A percentile compares a stretch with the other conserved stretches of the same genome.
phyloP scores from a whole-genome alignment of 495 filamentous ascomycete species.

The Elasticomyces elasticus region DNA sequence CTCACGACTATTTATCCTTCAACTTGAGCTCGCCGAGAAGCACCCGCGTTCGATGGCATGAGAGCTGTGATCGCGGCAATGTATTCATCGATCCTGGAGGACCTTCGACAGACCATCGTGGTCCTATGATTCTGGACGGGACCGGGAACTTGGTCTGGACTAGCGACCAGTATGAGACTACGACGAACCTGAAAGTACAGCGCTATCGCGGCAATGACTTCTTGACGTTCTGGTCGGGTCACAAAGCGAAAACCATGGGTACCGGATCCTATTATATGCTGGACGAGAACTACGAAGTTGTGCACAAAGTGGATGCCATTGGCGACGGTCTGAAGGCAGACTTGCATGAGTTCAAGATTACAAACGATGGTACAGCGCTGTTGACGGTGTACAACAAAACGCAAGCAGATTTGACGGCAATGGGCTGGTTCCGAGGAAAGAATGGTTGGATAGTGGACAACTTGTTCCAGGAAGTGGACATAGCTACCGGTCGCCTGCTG shows the following conservation, averaged over 20 bases:
- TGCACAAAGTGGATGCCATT: slow-evolving; percentile 14
- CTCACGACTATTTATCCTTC: slow-evolving; percentile 11
- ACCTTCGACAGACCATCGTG: slow-evolving; percentile 1
- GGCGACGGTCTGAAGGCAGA: slow-evolving; percentile 11
- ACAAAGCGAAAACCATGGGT: slow-evolving; percentile 38
- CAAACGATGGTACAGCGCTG: slow-evolving; percentile 21
- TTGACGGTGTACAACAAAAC: slow-evolving; percentile 23
- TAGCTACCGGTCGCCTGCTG: slow-evolving; percentile 23
- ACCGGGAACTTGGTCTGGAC: slow-evolving; percentile 18
- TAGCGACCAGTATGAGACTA: neutral
- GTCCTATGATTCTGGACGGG: slow-evolving; percentile 11
- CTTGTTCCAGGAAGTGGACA: slow-evolving; percentile 27
- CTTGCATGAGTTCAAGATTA: slow-evolving; percentile 22
- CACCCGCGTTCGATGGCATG: slow-evolving; percentile 8
- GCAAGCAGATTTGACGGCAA: slow-evolving; percentile 10
- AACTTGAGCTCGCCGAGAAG: slow-evolving; percentile 4
- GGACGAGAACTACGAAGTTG: slow-evolving; percentile 14
- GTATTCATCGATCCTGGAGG: slow-evolving; percentile 14
- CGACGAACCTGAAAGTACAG: slow-evolving; percentile 14
- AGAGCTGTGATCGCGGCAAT: slow-evolving; percentile 12
- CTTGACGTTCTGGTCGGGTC: slow-evolving; percentile 43
- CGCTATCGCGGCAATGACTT: slow-evolving; percentile 11
- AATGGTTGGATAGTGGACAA: slow-evolving; percentile 25
- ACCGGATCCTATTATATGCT: slow-evolving; percentile 42
- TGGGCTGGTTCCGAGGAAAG: slow-evolving; percentile 5